Evolutionary conservation across 805 yeast species (phyloP).

Genomic region (Kazachstania bromeliacearum): DNA sequence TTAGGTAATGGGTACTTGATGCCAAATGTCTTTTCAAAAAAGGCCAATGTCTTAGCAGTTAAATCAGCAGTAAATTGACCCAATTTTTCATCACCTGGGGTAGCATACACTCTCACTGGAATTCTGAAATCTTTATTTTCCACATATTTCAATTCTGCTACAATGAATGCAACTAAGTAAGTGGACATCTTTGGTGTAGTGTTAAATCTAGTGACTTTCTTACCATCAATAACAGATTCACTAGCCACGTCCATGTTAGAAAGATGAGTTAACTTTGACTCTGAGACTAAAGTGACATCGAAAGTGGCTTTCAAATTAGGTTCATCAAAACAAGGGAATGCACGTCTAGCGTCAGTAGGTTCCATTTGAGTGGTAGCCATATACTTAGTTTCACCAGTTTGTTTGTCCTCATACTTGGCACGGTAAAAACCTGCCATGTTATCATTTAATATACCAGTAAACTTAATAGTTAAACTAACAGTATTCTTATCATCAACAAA

Average conservation of each 20-base stretch:
- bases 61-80: slow-evolving; percentile 55
- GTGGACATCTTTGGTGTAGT: slow-evolving; percentile 68
- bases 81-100: slow-evolving; percentile 43
- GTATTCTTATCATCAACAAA: slow-evolving; percentile 25
- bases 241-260: slow-evolving; percentile 56
- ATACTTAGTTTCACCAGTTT: slow-evolving; percentile 18
- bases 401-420: slow-evolving; percentile 46
- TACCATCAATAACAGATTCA: slow-evolving; percentile 28
- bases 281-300: slow-evolving; percentile 47
- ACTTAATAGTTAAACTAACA: slow-evolving; percentile 41
- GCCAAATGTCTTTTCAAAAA: slow-evolving; percentile 57
- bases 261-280: slow-evolving; percentile 44
- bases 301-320: slow-evolving; percentile 62
- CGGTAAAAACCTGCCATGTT: slow-evolving; percentile 66
- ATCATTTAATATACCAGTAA: slow-evolving; percentile 57
- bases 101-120: slow-evolving; percentile 62
- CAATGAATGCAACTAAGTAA: slow-evolving; percentile 62
- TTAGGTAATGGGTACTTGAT: slow-evolving; percentile 74
- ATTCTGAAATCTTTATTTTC: slow-evolving; percentile 34
- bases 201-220: slow-evolving; percentile 43
- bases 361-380: slow-evolving; percentile 41
- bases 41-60: slow-evolving; percentile 55
- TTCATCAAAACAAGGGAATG: slow-evolving; percentile 71
- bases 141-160: slow-evolving; percentile 57
- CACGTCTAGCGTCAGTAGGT: slow-evolving; percentile 68